Base-by-base conservation (phyloP, 2,329 filamentous ascomycete genomes). In the Peltaster fructicola region DNA sequence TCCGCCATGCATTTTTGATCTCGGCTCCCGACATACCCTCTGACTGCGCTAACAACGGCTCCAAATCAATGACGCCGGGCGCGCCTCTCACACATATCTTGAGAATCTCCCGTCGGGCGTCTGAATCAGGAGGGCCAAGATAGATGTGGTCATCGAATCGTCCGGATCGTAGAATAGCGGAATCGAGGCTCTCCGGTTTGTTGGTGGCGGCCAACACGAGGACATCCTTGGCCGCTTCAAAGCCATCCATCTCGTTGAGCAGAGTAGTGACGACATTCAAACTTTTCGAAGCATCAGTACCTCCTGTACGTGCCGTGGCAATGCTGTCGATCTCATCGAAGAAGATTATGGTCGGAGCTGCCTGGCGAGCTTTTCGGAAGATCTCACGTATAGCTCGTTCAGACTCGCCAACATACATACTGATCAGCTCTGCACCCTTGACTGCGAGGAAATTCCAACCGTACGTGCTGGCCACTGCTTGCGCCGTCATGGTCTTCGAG, bases 321-420 rank as follows among this genome's bases (percentile, higher is more conserved):
- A 95, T 85, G 4, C 79, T 73, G 52, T 95, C 84, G 39, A 95
- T 88, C 50, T 95, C 84, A 47, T 95, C 84, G 37, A 93, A 92
- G 61, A 93, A 95, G 40, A 95, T 82, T 51, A 93, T 85, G 46
- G 78, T 82, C 1, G 85, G 85, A 25, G 73, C 72, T 6, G 82
- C 84, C n/a, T 75, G 73, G 20, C 77, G 65, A 1, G 85, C 85
- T 39, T 84, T 78, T 26, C 73, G 66, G 47, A 95, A 93, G 1
- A 93, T 68, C 27, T 81, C 76, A 17, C 85, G 71, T 20, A 93
- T 66, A 6, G 76, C 73, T 7, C 81, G 70, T 53, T 95, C 85
- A 2, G 82, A 85, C 50, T 95, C 85, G 32, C 85, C 85, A 10
- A 95, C 84, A 51, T 93, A 95, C 79, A 91, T 92, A 53, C 82